These are phyloP conservation scores for Lichtheimia hyalospora DNA, from an alignment of 371 early-diverging fungal species.

Conservation along the genomic window DNA sequence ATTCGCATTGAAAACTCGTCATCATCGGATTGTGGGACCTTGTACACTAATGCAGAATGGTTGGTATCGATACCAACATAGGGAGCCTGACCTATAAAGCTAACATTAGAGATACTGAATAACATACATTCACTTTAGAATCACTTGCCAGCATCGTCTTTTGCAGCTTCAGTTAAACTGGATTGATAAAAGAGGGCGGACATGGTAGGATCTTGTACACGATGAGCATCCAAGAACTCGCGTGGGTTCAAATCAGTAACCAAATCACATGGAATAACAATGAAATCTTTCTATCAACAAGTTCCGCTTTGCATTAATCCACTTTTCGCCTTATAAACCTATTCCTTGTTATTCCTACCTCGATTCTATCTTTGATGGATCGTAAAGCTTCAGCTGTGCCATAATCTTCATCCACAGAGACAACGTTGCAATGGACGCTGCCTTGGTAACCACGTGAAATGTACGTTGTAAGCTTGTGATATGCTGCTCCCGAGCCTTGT, in stretches of 20 bases:
- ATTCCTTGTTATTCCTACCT: conserved; percentile 44
- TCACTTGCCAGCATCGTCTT: conserved; percentile 52
- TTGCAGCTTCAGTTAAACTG: conserved; percentile 56
- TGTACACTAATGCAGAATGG: conserved; percentile 73
- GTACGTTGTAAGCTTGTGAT: conserved; percentile 64
- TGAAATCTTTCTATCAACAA: conserved; percentile 73
- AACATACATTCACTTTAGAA: no score
- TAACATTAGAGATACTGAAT: not conserved
- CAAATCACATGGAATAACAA: conserved; percentile 89
- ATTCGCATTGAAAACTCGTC: conserved; percentile 77
- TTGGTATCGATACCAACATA: conserved; percentile 81
- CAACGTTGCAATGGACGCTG: conserved; percentile 53
- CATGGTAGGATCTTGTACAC: conserved; percentile 75
- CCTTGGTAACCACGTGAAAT: conserved; percentile 76
- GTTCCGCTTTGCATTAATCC: not conserved
- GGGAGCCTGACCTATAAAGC: conserved; percentile 46
- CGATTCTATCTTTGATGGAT: conserved; percentile 74
- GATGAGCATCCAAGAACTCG: conserved; percentile 79
- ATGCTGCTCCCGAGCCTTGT: conserved; percentile 38
- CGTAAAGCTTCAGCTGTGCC: conserved; percentile 89
- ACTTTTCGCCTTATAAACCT: not conserved
- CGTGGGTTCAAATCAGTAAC: conserved; percentile 81
- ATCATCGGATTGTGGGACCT: conserved; percentile 52
- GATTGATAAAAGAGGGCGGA: conserved; percentile 80
- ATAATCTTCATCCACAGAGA: conserved; percentile 70